Conservation (phyloP, 2,329 filamentous ascomycete species). For the Botrytis paeoniae region DNA sequence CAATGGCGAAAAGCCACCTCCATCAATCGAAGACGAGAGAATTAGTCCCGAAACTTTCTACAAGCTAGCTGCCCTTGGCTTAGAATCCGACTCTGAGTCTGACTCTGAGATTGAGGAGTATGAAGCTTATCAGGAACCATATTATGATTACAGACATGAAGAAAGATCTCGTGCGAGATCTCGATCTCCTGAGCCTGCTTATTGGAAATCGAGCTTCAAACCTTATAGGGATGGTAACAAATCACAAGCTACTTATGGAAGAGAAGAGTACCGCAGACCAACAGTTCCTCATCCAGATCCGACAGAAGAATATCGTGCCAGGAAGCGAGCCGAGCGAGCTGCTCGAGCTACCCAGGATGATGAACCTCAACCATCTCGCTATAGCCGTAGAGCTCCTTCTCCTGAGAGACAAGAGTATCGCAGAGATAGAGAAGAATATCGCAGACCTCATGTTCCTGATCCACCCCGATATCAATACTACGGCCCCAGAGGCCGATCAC, state of each 20-base stretch:
- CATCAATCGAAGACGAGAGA: neutral
- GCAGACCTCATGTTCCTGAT: constrained; percentile 1
- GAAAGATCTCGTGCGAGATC: neutral
- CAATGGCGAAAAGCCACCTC: neutral
- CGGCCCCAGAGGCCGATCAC: no score
- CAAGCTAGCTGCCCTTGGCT: neutral
- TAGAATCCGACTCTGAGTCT: neutral
- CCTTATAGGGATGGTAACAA: neutral
- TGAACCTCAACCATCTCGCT: neutral
- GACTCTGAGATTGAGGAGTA: neutral
- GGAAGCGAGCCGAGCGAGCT: neutral
- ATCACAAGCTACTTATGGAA: neutral
- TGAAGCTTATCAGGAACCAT: neutral
- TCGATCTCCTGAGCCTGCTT: neutral
- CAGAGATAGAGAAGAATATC: neutral
- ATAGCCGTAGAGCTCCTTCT: neutral
- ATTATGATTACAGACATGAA: neutral
- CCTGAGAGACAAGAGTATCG: neutral
- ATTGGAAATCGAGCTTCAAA: neutral
- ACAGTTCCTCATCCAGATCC: neutral
- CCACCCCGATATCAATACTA: neutral
- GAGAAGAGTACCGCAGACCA: neutral
- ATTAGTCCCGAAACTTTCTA: neutral
- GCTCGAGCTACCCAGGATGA: neutral
- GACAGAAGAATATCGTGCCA: neutral